Evolutionary conservation across 2,329 filamentous ascomycete species (phyloP).

Genomic region (Epichloe uncinata): DNA sequence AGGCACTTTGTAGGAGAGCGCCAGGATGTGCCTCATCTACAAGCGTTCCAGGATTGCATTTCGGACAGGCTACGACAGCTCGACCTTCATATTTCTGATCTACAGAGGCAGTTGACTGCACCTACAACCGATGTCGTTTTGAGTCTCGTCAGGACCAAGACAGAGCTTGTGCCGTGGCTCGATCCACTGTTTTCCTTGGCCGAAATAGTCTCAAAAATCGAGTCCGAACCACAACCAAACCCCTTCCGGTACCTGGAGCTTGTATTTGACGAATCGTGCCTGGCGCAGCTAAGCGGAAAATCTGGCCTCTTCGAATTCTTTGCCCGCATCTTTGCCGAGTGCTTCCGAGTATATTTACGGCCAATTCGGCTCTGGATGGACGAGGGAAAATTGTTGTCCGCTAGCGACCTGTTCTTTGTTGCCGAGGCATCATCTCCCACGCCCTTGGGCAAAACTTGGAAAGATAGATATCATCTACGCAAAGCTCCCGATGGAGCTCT

Average conservation of each 20-base stretch:
- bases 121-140: constrained; percentile 41
- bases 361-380: constrained; percentile 80
- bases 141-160: constrained; percentile 51
- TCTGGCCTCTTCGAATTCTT: constrained; percentile 47
- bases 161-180: constrained; percentile 40
- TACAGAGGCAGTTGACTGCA: constrained; percentile 48
- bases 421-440: constrained; percentile 41
- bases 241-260: constrained; percentile 68
- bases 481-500: constrained; percentile 44
- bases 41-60: constrained; percentile 57
- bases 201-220: constrained; percentile 44
- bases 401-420: constrained; percentile 66
- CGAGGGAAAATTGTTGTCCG: constrained; percentile 51
- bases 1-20: constrained; percentile 28
- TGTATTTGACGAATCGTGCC: constrained; percentile 56
- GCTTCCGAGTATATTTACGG: constrained; percentile 68
- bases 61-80: constrained; percentile 42
- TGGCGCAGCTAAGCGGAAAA: constrained; percentile 57
- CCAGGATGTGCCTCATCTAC: constrained; percentile 46
- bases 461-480: constrained; percentile 57
- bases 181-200: constrained; percentile 47
- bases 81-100: constrained; percentile 40
- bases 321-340: constrained; percentile 61
- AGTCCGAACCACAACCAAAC: constrained; percentile 31
- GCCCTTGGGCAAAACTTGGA: constrained; percentile 58